phyloP scores from a whole-genome alignment of 768 basidiomycete species.

The Tricholoma furcatifolium region DNA sequence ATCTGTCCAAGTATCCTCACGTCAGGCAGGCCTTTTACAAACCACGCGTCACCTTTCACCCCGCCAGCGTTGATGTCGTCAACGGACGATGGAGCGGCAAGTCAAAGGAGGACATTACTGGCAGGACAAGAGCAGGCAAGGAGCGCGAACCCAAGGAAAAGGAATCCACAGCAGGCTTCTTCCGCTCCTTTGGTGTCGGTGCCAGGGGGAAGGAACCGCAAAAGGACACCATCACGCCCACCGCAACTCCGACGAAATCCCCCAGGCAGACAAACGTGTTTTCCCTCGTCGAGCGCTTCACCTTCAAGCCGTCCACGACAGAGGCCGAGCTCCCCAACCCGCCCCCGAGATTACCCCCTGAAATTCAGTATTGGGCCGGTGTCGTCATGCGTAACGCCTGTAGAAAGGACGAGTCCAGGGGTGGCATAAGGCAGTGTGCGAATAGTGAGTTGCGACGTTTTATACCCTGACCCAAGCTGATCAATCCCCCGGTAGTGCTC shows the following conservation, averaged over 20 bases:
- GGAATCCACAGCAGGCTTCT: constrained; percentile 3
- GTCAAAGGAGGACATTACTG: constrained; percentile 28
- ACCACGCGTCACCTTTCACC: constrained; percentile 78
- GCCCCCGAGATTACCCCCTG: constrained; percentile 72
- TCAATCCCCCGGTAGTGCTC: constrained; percentile 54
- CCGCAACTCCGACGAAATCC: constrained; percentile 18
- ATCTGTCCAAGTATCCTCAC: constrained; percentile 97
- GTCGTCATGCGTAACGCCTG: constrained; percentile 99
- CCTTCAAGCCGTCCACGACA: constrained; percentile 85
- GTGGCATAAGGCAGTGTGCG: constrained; percentile 96
- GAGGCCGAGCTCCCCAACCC: constrained; percentile 72
- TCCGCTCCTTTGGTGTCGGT: constrained; percentile 28
- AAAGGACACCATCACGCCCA: background rate
- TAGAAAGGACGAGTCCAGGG: constrained; percentile 89
- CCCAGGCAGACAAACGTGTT: constrained; percentile 85
- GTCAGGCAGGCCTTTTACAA: constrained; percentile 96
- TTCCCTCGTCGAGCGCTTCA: constrained; percentile 94
- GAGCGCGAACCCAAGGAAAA: constrained; percentile 4
- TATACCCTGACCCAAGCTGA: constrained; percentile 7
- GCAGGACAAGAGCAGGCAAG: constrained; percentile 8
- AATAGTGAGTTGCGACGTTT: constrained; percentile 62
- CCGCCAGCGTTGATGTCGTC: constrained; percentile 53
- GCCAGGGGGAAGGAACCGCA: constrained; percentile 47
- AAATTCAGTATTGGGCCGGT: constrained; percentile 99
- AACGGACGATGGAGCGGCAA: constrained; percentile 30